Evolutionary conservation across 768 basidiomycete genomes (phyloP).

Genomic region (Russula olivacea): DNA sequence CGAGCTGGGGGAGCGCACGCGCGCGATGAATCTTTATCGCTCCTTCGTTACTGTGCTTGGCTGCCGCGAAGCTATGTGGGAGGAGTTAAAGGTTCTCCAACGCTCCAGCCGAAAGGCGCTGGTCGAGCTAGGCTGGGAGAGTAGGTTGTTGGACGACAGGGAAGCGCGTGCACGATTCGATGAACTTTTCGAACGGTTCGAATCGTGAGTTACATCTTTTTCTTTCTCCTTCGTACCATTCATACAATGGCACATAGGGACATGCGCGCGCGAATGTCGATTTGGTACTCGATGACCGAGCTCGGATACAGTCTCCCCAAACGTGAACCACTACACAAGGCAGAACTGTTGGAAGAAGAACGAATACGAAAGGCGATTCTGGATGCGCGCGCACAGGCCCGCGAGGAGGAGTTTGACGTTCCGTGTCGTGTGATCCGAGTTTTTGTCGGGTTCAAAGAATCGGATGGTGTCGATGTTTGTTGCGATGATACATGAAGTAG

Average conservation of each 20-base stretch:
- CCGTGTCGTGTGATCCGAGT: slow-evolving; percentile 57
- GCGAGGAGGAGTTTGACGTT: slow-evolving; percentile 43
- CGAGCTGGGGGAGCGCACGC: slow-evolving; percentile 49
- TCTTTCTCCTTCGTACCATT: slow-evolving; percentile 6
- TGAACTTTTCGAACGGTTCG: slow-evolving; percentile 20
- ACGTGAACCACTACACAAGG: slow-evolving; percentile 59
- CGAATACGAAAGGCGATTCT: slow-evolving; percentile 55
- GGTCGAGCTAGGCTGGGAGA: slow-evolving; percentile 62
- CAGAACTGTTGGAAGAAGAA: slow-evolving; percentile 64
- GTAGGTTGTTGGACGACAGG: slow-evolving; percentile 26
- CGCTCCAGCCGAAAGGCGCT: slow-evolving; percentile 51
- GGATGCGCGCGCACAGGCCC: slow-evolving; percentile 46
- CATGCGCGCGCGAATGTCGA: slow-evolving; percentile 56
- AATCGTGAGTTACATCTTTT: slow-evolving; percentile 18
- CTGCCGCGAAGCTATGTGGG: slow-evolving; percentile 74
- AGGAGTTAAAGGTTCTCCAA: slow-evolving; percentile 58
- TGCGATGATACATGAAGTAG: slow-evolving; percentile 8
- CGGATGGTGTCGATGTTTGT: slow-evolving; percentile 13
- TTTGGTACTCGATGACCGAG: slow-evolving; percentile 58
- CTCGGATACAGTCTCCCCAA: slow-evolving; percentile 55
- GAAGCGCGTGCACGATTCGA: slow-evolving; percentile 20
- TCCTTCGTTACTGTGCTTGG: slow-evolving; percentile 58
- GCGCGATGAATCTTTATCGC: slow-evolving; percentile 65
- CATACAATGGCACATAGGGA: slow-evolving; percentile 38
- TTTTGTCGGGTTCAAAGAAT: slow-evolving; percentile 51